A percentile compares a stretch with the other conserved stretches of the same genome.
Evolutionary conservation across 805 yeast species (phyloP).

Genomic region (Candida maesae): DNA sequence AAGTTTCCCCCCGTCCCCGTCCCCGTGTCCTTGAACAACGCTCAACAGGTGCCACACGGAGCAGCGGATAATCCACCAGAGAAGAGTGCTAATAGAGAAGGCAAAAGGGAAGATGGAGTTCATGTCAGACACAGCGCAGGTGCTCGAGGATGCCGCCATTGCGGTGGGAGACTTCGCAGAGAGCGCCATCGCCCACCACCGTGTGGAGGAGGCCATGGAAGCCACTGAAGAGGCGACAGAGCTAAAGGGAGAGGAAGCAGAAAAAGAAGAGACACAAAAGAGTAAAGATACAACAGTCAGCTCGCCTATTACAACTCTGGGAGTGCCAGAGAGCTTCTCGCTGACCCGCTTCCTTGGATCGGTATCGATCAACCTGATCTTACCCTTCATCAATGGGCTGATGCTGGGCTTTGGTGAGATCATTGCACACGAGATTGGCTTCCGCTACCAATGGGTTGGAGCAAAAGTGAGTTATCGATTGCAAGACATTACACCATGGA

Average conservation of each 20-base stretch:
- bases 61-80: too few relatives aligned
- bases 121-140: slow-evolving; percentile 1
- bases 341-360: slow-evolving; percentile 12
- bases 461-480: slow-evolving; percentile 56
- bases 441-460: slow-evolving; percentile 70
- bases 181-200: background rate
- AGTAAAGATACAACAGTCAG: too few relatives aligned
- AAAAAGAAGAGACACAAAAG: background rate
- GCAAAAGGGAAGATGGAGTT: slow-evolving; percentile 2
- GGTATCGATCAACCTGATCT: slow-evolving; percentile 68
- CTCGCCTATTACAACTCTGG: too few relatives aligned
- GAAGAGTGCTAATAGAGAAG: too few relatives aligned
- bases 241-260: background rate
- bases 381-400: slow-evolving; percentile 90
- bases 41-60: too few relatives aligned
- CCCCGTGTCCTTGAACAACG: too few relatives aligned
- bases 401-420: slow-evolving; percentile 97
- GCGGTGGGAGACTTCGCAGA: slow-evolving; percentile 6
- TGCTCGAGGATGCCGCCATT: slow-evolving; percentile 1
- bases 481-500: background rate
- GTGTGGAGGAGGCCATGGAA: background rate
- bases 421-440: slow-evolving; percentile 88
- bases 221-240: too few relatives aligned
- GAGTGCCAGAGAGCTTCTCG: background rate
- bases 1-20: background rate